Base-by-base conservation (phyloP, 2,329 filamentous ascomycete species). In the Venturia effusa region DNA sequence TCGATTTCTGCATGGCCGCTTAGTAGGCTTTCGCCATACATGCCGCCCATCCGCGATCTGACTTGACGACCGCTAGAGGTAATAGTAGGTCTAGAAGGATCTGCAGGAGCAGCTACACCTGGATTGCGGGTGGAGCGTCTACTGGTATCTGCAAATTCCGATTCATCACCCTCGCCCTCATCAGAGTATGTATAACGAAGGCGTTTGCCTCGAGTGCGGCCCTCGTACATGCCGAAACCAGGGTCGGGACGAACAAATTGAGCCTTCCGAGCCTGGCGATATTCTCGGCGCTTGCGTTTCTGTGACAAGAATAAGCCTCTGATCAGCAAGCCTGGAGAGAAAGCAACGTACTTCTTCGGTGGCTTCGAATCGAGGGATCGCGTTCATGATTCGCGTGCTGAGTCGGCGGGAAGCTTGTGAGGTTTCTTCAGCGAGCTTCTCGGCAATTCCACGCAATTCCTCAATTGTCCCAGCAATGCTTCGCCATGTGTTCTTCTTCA, bases 131-230 rank as follows among this genome's bases (percentile, higher is more conserved):
- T 83, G 15, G 90, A 90, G 32, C 63, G 63, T 32, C 63, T 22
- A 19, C 27, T 61, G 8, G 17, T 43, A 15, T 37, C 27, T 22
- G 78, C 77, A 66, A 79, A 92, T 73, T 86, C 87, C n/a, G 84
- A 84, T 64, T 80, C 83, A 61, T 77, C 80, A 59, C 87, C 85
- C 41, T 88, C 88, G 68, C 95, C 90, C 30, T 95, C 90, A 62
- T 97, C 92, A 0, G 92, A 95, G 72, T 90, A 99, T 0, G 91
- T 99, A 72, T 99, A 99, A 75, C 92, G 95, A 77, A 96, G 89
- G 66, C 93, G 89, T 80, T 99, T 97, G 64, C 94, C 94, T 65
- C 94, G 86, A 5, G 95, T 99, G 62, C 94, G 90, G 61, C 94
- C 94, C 78, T 99, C 94, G 74, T 99, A 99, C 65, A 96, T 80